Evolutionary conservation across 768 basidiomycete species (phyloP), one percentile per base, ranked within the genome.

Genomic region (Tulasnella sp.): DNA sequence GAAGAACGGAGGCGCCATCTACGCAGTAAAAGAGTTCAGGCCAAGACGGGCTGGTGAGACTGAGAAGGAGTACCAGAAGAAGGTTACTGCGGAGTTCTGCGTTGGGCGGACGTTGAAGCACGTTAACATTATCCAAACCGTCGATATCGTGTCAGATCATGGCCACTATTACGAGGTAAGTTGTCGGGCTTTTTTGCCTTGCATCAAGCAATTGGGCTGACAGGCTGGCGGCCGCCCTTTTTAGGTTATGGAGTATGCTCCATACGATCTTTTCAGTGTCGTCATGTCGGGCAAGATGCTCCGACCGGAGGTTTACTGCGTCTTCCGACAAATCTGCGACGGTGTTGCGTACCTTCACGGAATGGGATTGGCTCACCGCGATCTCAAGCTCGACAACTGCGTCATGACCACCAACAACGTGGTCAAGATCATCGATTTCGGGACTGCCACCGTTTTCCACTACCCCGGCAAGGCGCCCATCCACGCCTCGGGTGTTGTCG

Each of bases 281-380:
- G 98, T 99, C 88, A 99, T 99, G 98, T 96, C 96, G 20, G 94
- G 95, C 80, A 98, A 95, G 86, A 99, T 99, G 98, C 90, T 91
- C 79, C 92, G 98, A 32, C 96, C 96, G 74, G 97, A 99, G 85
- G 96, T 98, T 76, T 99, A 98, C 86, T 99, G 98, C 84, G 95
- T 99, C 80, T 99, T 99, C 86, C 93, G 96, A 79, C 98, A 99
- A 85, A 98, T 99, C 81, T 94, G 96, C 84, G 93, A 95, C 82
- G 98, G 98, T 77, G 97, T 99, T 80, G 93, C 97, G 84, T 99
- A 99, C 84, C 91, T 99, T 72, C 98, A 99, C 85, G 92, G 94
- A 81, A 91, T 99, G 87, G 98, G 98, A 37, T 91, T 99, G 73
- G 98, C 98, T 6, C 98, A 99, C 83, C 94, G 98, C 69, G 98